These are phyloP conservation scores for Talaromyces nanjingensis DNA, from an alignment of 495 filamentous ascomycete species.

Conservation along the genomic window DNA sequence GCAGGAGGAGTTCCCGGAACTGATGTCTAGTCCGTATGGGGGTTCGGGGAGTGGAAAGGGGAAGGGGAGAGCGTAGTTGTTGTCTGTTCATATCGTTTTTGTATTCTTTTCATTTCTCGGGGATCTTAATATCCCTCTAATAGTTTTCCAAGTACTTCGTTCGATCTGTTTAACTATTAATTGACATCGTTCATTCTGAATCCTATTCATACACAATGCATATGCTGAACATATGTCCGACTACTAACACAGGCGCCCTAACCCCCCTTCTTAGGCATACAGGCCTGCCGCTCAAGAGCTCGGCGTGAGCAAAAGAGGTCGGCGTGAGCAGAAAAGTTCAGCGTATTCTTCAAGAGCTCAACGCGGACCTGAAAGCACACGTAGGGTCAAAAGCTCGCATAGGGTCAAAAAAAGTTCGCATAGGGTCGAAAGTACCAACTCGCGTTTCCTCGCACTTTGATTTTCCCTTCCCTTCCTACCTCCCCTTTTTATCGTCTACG, in stretches of 20 bases:
- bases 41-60: slow-evolving; percentile 25
- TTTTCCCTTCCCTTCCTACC: neutral
- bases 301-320: neutral
- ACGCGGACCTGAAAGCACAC: neutral
- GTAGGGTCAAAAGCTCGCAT: neutral
- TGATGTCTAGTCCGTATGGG: slow-evolving; percentile 37
- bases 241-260: too few species aligned
- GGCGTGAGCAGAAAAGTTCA: neutral
- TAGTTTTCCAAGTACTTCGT: neutral
- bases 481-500: too few species aligned
- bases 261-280: too few species aligned
- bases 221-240: neutral
- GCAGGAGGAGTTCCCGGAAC: slow-evolving; percentile 53
- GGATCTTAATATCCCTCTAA: neutral
- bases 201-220: neutral
- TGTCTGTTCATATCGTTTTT: neutral
- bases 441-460: neutral
- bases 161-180: neutral
- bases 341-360: neutral
- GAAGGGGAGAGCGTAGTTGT: slow-evolving; percentile 39
- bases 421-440: too few species aligned
- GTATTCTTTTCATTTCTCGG: neutral
- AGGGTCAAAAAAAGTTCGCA: neutral
- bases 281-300: neutral
- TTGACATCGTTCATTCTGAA: neutral